Evolutionary conservation across 768 basidiomycete genomes (phyloP), one percentile per base, ranked within the genome.

Genomic region (Strobilomyces confusus): DNA sequence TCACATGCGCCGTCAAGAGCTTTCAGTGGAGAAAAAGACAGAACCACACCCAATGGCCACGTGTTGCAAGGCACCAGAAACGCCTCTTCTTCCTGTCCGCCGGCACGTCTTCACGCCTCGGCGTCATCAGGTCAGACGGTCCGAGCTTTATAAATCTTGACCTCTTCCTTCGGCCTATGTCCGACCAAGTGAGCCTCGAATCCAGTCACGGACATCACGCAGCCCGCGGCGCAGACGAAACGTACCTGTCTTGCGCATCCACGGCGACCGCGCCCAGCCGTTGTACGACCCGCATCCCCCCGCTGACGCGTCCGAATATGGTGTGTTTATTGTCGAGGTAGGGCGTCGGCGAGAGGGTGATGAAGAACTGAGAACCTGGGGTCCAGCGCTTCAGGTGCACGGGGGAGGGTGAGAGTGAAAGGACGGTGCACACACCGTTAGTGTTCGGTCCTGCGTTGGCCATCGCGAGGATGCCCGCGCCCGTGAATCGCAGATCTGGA

Each of bases 391-490:
- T 47, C 51, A 49, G 15, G 36, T 17, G 14, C 15, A 14, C 26
- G 8, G 17, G 17, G 6, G 19, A 9, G 19, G 9, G 4, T 13
- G 20, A 41, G 20, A 20, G 38, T 8, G 22, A 22, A 8, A 12
- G 38, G 8, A 5, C 19, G 19, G 11, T n/a, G 7, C 20, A 51
- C 49, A 29, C 55, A 82, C 91, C 87, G 63, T 92, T 93, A 23
- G 87, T 88, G 67, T 92, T 91, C n/a, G 89, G 89, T 12, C 95
- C 95, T 42, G 95, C 92, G 72, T 99, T 99, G 33, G 97, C 97
- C 91, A 93, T 92, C 9, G 92, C 93, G 23, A 98, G 82, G 53
- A 98, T 94, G 20, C 95, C 95, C 40, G 95, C 94, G 17, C 95
- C 95, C 2, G 93, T 94, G 74, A 98, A 98, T 44, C 94, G 78